These are phyloP conservation scores for Podospora pseudoanserina DNA, from an alignment of 495 filamentous ascomycete species.

Conservation along the genomic window DNA sequence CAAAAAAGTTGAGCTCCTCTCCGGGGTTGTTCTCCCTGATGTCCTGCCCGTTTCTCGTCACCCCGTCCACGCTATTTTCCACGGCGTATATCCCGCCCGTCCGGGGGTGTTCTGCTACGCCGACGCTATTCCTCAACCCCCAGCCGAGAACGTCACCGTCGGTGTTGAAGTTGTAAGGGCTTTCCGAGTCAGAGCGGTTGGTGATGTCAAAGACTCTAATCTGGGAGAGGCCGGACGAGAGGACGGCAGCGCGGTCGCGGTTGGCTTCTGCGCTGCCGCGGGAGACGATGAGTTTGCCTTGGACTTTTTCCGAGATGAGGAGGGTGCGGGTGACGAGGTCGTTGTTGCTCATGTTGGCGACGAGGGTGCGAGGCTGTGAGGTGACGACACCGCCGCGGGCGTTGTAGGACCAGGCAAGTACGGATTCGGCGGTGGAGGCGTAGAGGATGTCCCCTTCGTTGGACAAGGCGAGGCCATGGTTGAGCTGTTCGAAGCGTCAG, in stretches of 20 bases:
- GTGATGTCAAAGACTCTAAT: constrained; percentile 58
- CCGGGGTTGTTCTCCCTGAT: constrained; percentile 65
- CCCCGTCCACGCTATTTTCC: constrained; percentile 62
- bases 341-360: constrained; percentile 55
- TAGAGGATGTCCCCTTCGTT: constrained; percentile 58
- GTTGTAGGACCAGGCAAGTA: constrained; percentile 58
- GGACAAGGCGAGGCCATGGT: constrained; percentile 62
- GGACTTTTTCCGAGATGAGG: constrained; percentile 42
- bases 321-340: constrained; percentile 62
- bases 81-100: constrained; percentile 62
- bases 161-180: constrained; percentile 32
- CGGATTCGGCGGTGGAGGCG: constrained; percentile 53
- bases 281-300: constrained; percentile 50
- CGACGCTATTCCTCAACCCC: constrained; percentile 65
- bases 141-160: constrained; percentile 59
- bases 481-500: constrained; percentile 39
- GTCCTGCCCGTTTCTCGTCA: constrained; percentile 50
- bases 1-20: constrained; percentile 67
- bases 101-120: constrained; percentile 55
- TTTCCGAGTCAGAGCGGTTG: constrained; percentile 39
- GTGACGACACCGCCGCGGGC: constrained; percentile 37
- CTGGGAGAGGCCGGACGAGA: constrained; percentile 53
- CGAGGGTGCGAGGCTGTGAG: constrained; percentile 40
- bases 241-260: constrained; percentile 39
- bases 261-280: constrained; percentile 56